Evolutionary conservation across 192 early-diverging fungal genomes (phyloP).

Genomic region (Podila epicladia): DNA sequence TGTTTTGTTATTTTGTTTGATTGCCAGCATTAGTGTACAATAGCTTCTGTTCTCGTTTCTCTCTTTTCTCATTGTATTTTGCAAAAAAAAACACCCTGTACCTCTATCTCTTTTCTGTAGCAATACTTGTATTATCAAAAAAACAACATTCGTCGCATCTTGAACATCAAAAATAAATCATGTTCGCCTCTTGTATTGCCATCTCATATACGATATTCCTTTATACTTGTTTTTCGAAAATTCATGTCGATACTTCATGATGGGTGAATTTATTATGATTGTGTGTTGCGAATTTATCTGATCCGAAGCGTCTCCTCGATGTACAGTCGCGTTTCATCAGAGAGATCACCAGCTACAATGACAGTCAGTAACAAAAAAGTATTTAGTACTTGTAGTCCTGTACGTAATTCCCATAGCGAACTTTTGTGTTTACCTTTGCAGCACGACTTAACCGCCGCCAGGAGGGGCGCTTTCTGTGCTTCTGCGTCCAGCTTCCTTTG

Average conservation of each 20-base stretch:
- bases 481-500: not conserved
- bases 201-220: not conserved
- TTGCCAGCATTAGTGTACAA: conserved; percentile 17
- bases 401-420: not conserved
- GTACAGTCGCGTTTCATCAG: conserved; percentile 36
- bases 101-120: conserved; percentile 7
- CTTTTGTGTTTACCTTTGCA: conserved; percentile 26
- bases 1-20: not conserved
- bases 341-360: conserved; percentile 24
- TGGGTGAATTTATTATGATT: not conserved
- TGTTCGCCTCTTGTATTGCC: not conserved
- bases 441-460: conserved; percentile 39
- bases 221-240: too few species aligned
- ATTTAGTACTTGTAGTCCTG: not conserved
- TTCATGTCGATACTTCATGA: too few species aligned
- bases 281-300: conserved; percentile 6
- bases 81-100: conserved; percentile 1
- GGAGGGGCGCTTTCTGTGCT: conserved; percentile 16
- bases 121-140: conserved; percentile 17
- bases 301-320: conserved; percentile 37
- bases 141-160: not conserved
- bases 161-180: conserved; percentile 2
- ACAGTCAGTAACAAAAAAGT: not conserved
- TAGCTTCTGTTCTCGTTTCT: not conserved
- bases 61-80: conserved; percentile 4